A percentile compares a stretch with the other conserved stretches of the same genome.
phyloP scores from a whole-genome alignment of 148 eudicot species.

The Diospyros kaki region DNA sequence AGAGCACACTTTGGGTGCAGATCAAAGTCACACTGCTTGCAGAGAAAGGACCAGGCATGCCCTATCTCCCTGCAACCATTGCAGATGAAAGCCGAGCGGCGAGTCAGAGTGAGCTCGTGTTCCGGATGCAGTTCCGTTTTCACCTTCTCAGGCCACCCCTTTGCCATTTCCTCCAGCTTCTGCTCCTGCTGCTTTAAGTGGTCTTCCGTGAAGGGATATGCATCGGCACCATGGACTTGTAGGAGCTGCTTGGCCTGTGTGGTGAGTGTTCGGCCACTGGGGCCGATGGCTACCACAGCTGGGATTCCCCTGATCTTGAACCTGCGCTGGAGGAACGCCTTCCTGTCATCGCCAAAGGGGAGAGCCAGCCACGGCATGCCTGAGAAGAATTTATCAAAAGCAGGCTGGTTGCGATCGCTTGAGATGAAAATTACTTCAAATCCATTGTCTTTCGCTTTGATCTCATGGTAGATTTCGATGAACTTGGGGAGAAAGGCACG shows the following conservation, averaged over 20 bases:
- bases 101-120: background rate
- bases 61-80: constrained; percentile 10
- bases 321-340: constrained; percentile 26
- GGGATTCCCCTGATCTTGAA: constrained; percentile 53
- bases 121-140: background rate
- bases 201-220: constrained; percentile 55
- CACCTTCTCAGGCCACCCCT: constrained; percentile 29
- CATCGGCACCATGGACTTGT: constrained; percentile 41
- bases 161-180: constrained; percentile 27
- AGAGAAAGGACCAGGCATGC: constrained; percentile 7
- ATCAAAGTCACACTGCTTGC: constrained; percentile 13
- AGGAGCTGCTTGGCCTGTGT: constrained; percentile 32
- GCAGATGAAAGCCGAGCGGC: background rate
- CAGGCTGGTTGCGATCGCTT: constrained; percentile 40
- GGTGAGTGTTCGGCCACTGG: constrained; percentile 39
- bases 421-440: constrained; percentile 49
- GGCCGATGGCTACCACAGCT: constrained; percentile 42
- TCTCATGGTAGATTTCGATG: constrained; percentile 34
- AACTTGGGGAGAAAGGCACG: constrained; percentile 52
- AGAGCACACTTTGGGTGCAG: constrained; percentile 30
- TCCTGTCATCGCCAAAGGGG: constrained; percentile 51
- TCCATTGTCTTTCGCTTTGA: constrained; percentile 39
- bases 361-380: constrained; percentile 63
- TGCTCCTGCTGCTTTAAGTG: constrained; percentile 25
- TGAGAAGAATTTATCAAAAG: constrained; percentile 39